Evolutionary conservation across 1,284 basidiomycete species (phyloP), one percentile per base, ranked within the genome.

Genomic region (Apiotrichum siamense): DNA sequence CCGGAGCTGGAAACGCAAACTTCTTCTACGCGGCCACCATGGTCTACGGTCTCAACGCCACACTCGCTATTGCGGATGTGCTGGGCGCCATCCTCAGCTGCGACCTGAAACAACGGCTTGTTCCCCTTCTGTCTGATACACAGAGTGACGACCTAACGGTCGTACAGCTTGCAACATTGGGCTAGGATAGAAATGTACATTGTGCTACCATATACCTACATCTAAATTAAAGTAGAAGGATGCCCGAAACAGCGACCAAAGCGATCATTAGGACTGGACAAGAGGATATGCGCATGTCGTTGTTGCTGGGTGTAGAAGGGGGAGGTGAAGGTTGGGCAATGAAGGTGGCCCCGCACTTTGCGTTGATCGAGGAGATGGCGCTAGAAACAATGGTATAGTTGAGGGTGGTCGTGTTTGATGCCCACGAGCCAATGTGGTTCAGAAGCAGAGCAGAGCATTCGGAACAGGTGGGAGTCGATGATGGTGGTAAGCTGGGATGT

Each of bases 21-120:
- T 99, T 98, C 75, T 97, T 90, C 77, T 98, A 97, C 66, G 94
- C 94, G 0, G 85, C 87, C 5, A 97, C 90, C 2, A 78, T 97
- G 59, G 93, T 98, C 5, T 93, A 93, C 72, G 91, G 88, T 0
- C 79, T 91, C 61, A 87, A 86, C 9, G 86, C 90, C 47, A 89
- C 88, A 0, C 81, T 85, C n/a, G 84, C 84, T 5, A 64, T 94
- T 31, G 78, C 91, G 6, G 92, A 96, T 64, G 82, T 82, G 12
- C 77, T 88, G 23, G 90, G 85, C 77, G 87, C 89, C 0, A 43
- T 46, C 18, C 38, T 57, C 26, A 36, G 23, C 12, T 10, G 27
- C 17, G 41, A 45, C 35, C 12, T 49, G 3, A 51, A 49, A 33
- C n/a, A 36, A 7, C 18, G 27, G n/a, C 36, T 51, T 24, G 12